Conservation (phyloP, 345 rosid genomes). For the Hevea brasiliensis region DNA sequence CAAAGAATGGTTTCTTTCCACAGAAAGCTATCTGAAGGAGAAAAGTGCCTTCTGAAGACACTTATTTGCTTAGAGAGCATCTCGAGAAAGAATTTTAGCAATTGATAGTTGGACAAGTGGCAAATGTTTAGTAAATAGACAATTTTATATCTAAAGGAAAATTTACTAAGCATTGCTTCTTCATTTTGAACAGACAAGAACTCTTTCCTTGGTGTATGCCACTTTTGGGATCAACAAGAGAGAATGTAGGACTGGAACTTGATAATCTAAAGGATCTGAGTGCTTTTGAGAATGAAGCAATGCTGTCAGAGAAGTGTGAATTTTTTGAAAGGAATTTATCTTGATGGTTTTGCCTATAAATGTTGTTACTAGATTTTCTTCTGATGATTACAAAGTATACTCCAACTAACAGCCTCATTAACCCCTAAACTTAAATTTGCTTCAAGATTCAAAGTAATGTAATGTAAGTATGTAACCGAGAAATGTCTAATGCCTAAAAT, state of each 20-base stretch:
- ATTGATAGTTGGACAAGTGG: neutral
- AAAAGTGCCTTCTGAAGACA: neutral
- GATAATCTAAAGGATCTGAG: too few relatives aligned
- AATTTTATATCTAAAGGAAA: neutral
- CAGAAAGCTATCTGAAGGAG: neutral
- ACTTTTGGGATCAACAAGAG: neutral
- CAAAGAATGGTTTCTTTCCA: neutral
- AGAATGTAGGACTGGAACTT: too few relatives aligned
- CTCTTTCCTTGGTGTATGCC: neutral
- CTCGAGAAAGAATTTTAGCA: neutral
- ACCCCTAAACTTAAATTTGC: neutral
- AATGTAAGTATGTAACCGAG: neutral
- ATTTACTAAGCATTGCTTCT: neutral
- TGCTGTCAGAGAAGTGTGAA: too few relatives aligned
- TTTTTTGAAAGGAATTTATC: too few relatives aligned
- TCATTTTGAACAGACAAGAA: neutral
- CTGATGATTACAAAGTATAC: neutral
- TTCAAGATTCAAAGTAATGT: neutral
- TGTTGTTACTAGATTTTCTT: neutral
- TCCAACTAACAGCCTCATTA: neutral
- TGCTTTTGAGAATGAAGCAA: neutral
- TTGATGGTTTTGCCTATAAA: neutral
- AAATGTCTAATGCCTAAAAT: neutral
- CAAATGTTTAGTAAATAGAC: neutral
- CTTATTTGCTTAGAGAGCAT: neutral